Conservation (phyloP, 2,329 filamentous ascomycete genomes). For the Talaromyces sp. region DNA sequence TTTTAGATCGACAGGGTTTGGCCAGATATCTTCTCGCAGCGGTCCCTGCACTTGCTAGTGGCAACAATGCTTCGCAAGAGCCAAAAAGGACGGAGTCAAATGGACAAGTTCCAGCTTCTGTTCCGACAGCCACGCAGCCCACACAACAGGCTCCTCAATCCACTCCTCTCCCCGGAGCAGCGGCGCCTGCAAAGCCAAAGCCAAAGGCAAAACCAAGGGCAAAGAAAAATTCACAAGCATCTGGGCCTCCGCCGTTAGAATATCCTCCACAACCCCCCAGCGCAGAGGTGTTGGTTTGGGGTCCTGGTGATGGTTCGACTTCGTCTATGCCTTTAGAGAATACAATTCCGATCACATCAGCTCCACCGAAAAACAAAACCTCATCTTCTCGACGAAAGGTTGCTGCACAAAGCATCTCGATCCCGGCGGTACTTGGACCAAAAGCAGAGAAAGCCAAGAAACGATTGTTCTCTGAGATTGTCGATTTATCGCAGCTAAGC, state of each 20-base stretch:
- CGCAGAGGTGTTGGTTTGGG: background rate
- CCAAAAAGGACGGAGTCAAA: constrained; percentile 2
- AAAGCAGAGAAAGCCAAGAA: constrained; percentile 55
- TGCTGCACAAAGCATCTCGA: background rate
- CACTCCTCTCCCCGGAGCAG: background rate
- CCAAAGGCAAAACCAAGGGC: background rate
- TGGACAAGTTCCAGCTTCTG: background rate
- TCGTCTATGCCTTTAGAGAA: background rate
- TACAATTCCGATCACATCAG: background rate
- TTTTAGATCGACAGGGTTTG: constrained; percentile 49
- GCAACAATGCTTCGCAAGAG: constrained; percentile 4
- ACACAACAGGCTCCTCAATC: background rate
- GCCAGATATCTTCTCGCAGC: constrained; percentile 44
- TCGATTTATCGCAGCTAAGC: constrained; percentile 47
- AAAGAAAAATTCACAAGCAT: background rate
- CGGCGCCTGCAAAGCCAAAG: background rate
- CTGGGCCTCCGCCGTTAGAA: background rate
- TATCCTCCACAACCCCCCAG: background rate
- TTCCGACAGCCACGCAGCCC: background rate
- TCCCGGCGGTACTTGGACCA: constrained; percentile 21
- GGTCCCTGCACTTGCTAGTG: constrained; percentile 21
- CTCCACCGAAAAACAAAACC: background rate
- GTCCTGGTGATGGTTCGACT: background rate
- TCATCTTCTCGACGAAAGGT: background rate
- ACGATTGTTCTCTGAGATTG: constrained; percentile 48